A percentile compares a stretch with the other conserved stretches of the same genome.
These are phyloP conservation scores for Rhizopogon roseolus DNA, from an alignment of 768 basidiomycete genomes.

Conservation along the genomic window DNA sequence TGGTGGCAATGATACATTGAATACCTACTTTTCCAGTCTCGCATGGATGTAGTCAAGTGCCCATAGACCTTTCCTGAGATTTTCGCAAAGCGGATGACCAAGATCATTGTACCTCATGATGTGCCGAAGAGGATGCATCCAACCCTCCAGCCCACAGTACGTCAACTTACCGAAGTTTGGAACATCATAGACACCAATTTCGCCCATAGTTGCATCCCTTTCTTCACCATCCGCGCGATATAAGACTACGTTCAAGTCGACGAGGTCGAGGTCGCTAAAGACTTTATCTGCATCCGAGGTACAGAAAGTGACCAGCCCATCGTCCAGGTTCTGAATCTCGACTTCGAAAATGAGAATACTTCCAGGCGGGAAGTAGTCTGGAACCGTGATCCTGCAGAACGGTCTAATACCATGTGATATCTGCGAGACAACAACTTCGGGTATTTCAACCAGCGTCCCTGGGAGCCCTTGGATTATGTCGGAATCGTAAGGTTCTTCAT, in stretches of 20 bases:
- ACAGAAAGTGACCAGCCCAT: constrained; percentile 70
- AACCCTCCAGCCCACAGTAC: constrained; percentile 95
- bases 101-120: constrained; percentile 91
- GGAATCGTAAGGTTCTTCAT: constrained; percentile 46
- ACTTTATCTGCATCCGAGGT: constrained; percentile 65
- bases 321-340: constrained; percentile 68
- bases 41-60: constrained; percentile 82
- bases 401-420: constrained; percentile 63
- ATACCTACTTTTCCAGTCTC: constrained; percentile 64
- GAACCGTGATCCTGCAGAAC: constrained; percentile 76
- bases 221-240: constrained; percentile 91
- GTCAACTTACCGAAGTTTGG: constrained; percentile 70
- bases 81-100: constrained; percentile 85
- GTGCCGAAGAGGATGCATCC: constrained; percentile 85
- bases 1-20: constrained; percentile 3
- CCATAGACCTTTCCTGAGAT: constrained; percentile 87
- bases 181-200: constrained; percentile 79
- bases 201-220: constrained; percentile 77
- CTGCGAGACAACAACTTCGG: constrained; percentile 51
- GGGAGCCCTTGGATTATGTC: constrained; percentile 67
- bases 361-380: constrained; percentile 92
- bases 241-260: constrained; percentile 87
- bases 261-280: constrained; percentile 67
- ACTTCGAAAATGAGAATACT: constrained; percentile 93
- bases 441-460: constrained; percentile 60